phyloP scores from a whole-genome alignment of 305 asterid species.

The Lippia alba region DNA sequence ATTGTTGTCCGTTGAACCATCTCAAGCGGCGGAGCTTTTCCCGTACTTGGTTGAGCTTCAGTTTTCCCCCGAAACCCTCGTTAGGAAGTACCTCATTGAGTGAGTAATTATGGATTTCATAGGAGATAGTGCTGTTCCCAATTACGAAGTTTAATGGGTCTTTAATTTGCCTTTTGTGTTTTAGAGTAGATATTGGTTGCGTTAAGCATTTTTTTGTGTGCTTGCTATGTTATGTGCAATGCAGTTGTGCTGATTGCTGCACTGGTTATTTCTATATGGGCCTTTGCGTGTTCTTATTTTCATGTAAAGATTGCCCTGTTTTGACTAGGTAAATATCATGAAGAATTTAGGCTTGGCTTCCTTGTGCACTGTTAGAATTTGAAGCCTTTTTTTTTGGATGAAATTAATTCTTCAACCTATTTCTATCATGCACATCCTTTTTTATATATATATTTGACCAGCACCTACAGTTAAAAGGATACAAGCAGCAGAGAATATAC shows the following conservation, averaged over 20 bases:
- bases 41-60: conserved; percentile 89
- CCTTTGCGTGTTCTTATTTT: conserved; percentile 8
- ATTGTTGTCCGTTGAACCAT: conserved; percentile 65
- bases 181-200: background rate
- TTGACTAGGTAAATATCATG: background rate
- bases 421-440: background rate
- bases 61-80: conserved; percentile 83
- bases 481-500: background rate
- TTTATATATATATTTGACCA: background rate
- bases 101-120: conserved; percentile 42
- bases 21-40: conserved; percentile 72
- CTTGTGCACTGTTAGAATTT: conserved; percentile 4
- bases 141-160: background rate
- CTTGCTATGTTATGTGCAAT: conserved; percentile 12
- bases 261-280: background rate
- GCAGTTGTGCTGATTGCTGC: background rate
- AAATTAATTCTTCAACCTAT: background rate
- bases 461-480: background rate
- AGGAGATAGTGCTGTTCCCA: background rate
- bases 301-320: background rate
- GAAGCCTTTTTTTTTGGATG: conserved; percentile 20
- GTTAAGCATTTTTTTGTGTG: conserved; percentile 18
- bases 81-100: conserved; percentile 84
- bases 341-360: conserved; percentile 2
- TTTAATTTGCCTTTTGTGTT: background rate